Evolutionary conservation across 176 grass and related monocot species (phyloP).

Genomic region (sorghum (Sorghum bicolor)): Sorghum_bicolor_NCBIv3 NC_012879.2:4582501-4583000

Average conservation of each 20-base stretch:
- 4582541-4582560: too few relatives aligned
- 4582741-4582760: background rate
- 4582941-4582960: conserved; percentile 20
- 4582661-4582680: too few relatives aligned
- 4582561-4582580: too few relatives aligned
- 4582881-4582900: background rate
- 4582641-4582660: too few relatives aligned
- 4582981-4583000: conserved; percentile 60
- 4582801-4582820: background rate
- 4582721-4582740: too few relatives aligned
- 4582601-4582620: too few relatives aligned
- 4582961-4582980: conserved; percentile 20
- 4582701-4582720: too few relatives aligned
- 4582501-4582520: too few relatives aligned
- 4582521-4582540: too few relatives aligned
- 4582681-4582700: too few relatives aligned
- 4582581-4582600: too few relatives aligned
- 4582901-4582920: background rate
- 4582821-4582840: background rate
- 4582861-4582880: background rate
- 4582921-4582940: background rate
- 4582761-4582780: background rate
- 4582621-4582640: too few relatives aligned
- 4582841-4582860: background rate
- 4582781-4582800: background rate